Evolutionary conservation across 257 asterid species (phyloP).

Genomic region (Nicotiana obtusifolia): DNA sequence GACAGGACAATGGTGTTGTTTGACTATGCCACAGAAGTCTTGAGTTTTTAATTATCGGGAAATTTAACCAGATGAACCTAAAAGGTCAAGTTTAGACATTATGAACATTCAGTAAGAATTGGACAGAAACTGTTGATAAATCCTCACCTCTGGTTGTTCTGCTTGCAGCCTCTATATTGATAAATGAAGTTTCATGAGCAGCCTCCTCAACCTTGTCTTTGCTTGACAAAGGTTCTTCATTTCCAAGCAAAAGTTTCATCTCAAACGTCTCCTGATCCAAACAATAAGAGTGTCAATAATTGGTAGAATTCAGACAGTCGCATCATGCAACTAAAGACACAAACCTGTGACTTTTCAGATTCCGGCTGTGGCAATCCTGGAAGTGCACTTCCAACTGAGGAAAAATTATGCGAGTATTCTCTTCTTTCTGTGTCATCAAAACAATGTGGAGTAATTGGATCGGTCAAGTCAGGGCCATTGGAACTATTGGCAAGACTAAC

Average conservation of each 20-base stretch:
- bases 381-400: conserved; percentile 29
- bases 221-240: conserved; percentile 37
- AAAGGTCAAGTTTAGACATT: background rate
- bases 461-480: conserved; percentile 40
- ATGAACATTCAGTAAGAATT: background rate
- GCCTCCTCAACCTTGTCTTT: conserved; percentile 49
- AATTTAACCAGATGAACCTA: background rate
- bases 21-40: background rate
- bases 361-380: conserved; percentile 28
- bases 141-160: conserved; percentile 50
- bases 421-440: conserved; percentile 36
- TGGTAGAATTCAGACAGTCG: background rate
- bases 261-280: conserved; percentile 47
- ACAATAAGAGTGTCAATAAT: background rate
- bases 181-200: conserved; percentile 30
- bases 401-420: conserved; percentile 20
- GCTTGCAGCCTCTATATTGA: conserved; percentile 35
- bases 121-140: background rate
- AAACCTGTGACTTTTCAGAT: conserved; percentile 54
- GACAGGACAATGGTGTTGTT: conserved; percentile 6
- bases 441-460: conserved; percentile 30
- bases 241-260: conserved; percentile 31
- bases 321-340: background rate
- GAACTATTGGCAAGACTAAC: conserved; percentile 57
- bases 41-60: background rate